Evolutionary conservation across 768 basidiomycete genomes (phyloP), one percentile per base, ranked within the genome.

Genomic region (Suillus weaverae): DNA sequence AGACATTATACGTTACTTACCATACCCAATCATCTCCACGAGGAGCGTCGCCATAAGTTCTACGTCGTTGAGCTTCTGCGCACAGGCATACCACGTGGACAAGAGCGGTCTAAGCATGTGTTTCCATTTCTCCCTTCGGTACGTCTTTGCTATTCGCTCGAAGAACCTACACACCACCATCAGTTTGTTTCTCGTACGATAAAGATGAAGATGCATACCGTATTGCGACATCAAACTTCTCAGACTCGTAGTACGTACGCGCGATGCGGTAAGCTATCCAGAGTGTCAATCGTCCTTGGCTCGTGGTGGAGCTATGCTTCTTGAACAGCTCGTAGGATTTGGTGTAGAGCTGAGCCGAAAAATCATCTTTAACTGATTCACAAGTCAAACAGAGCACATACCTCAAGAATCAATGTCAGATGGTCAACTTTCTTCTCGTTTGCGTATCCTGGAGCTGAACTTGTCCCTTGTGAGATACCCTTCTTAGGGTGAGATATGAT

Each of bases 391-490:
- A 44, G 22, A 38, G 7, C 11, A 68, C 78, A 55, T 62, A 91
- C 95, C 84, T 99, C 97, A 36, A 97, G 79, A 48, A 93, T 86
- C 43, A 96, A 80, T 2, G 86, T 84, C 22, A 91, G 74, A 73
- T 99, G 96, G 64, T 97, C 94, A 8, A 96, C 91, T 72, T 95
- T 98, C 74, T 89, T 91, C 78, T 99, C 97, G 66, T 97, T 97
- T 22, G 81, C 77, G 71, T 91, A 91, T 0, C 94, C 94, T 1
- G 95, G 92, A 0, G 88, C 83, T 7, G 77, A 69, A 48, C 71
- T 69, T 2, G 73, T 69, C 54, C 78, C 77, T 53, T 81, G 79
- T 5, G 73, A 80, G n/a, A 69, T 66, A 36, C 66, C 68, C 62
- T 67, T 61, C 32, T 14, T 18, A 41, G 61, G 30, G 36, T 36